phyloP scores from a whole-genome alignment of 441 rosid genomes.

The Adansonia rubrostipa region DNA sequence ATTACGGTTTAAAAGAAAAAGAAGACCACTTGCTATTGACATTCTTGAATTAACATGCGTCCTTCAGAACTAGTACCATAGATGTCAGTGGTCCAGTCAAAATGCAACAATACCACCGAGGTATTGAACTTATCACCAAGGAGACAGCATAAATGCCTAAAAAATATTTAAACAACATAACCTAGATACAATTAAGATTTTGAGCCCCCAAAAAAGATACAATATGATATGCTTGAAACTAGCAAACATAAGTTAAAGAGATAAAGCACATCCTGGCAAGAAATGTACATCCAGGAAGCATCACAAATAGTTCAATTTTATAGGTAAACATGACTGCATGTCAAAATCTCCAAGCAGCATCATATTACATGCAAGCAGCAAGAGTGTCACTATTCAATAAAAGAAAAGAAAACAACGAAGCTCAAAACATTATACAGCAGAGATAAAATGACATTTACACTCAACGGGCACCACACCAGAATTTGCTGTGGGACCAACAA shows the following conservation, averaged over 20 bases:
- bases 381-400: neutral
- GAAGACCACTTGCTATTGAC: slow-evolving; percentile 4
- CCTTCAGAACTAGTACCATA: slow-evolving; percentile 17
- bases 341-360: neutral
- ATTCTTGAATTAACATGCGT: neutral
- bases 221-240: neutral
- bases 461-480: slow-evolving; percentile 97
- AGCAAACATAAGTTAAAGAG: neutral
- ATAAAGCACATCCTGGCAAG: neutral
- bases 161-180: slow-evolving; percentile 16
- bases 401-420: neutral
- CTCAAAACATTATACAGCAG: slow-evolving; percentile 5
- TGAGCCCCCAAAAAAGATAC: too few relatives aligned
- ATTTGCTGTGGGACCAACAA: slow-evolving; percentile 73
- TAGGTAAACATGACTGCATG: neutral
- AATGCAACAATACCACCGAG: neutral
- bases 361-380: neutral
- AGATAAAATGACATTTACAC: slow-evolving; percentile 60
- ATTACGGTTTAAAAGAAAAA: neutral
- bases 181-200: neutral
- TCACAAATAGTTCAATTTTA: slow-evolving; percentile 5
- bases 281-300: neutral
- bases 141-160: neutral
- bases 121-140: neutral
- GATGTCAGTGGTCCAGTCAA: neutral